Conservation (phyloP, 305 asterid genomes). For the Withania somnifera region DNA sequence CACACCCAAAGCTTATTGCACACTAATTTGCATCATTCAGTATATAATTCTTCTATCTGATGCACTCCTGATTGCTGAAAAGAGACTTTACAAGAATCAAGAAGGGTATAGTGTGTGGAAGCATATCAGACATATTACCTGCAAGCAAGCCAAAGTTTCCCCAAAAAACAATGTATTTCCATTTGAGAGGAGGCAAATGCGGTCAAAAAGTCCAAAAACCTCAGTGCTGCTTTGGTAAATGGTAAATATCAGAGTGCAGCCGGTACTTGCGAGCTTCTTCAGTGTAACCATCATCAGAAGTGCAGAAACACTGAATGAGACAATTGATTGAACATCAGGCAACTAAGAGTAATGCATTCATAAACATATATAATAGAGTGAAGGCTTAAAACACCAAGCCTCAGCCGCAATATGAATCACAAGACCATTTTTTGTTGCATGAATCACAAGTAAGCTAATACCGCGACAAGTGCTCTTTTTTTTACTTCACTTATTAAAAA, state of each 20-base stretch:
- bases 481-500: too few species aligned
- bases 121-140: slow-evolving; percentile 40
- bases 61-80: not conserved
- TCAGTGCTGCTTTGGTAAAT: slow-evolving; percentile 97
- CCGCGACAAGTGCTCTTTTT: too few species aligned
- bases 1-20: not conserved
- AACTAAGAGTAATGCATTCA: not conserved
- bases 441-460: not conserved
- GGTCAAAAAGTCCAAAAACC: slow-evolving; percentile 97
- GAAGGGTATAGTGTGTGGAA: not conserved
- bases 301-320: slow-evolving; percentile 71
- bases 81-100: not conserved
- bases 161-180: slow-evolving; percentile 98
- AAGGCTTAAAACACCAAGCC: not conserved
- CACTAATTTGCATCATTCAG: not conserved
- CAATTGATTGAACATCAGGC: not conserved
- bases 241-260: slow-evolving; percentile 93
- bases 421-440: not conserved
- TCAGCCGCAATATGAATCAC: not conserved
- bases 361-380: not conserved
- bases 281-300: slow-evolving; percentile 97
- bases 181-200: slow-evolving; percentile 94
- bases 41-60: not conserved
- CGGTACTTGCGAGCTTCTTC: slow-evolving; percentile 96
- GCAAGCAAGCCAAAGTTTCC: slow-evolving; percentile 97